These are phyloP conservation scores for Tilletia caries DNA, from an alignment of 1,284 basidiomycete species.

Conservation along the genomic window DNA sequence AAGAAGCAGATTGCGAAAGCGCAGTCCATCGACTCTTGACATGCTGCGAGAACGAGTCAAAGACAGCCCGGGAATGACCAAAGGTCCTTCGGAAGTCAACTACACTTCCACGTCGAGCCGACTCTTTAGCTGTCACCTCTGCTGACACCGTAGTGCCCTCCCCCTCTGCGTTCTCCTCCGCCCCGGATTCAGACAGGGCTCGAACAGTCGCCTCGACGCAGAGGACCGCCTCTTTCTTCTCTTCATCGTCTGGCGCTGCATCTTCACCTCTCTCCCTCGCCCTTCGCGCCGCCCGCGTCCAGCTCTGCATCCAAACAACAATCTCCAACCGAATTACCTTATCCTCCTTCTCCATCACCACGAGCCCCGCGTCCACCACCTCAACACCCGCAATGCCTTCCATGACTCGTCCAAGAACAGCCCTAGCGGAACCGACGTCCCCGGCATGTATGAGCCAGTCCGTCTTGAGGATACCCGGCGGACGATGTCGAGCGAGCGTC, in stretches of 20 bases:
- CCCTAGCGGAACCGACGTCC: neutral
- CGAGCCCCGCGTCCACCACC: neutral
- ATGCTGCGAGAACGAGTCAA: constrained; percentile 19
- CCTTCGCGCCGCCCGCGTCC: constrained; percentile 22
- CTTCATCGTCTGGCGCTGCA: no score
- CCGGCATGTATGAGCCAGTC: neutral
- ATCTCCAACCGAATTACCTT: neutral
- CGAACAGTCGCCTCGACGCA: no score
- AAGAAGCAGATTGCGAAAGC: no score
- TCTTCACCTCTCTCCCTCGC: constrained; percentile 14
- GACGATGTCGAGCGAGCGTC: constrained; percentile 3
- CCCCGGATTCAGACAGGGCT: no score
- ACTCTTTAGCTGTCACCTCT: neutral
- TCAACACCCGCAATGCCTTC: neutral
- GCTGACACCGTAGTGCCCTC: no score
- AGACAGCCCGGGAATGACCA: constrained; percentile 18
- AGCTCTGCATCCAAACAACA: constrained; percentile 5
- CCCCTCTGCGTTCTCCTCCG: no score
- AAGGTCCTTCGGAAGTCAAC: constrained; percentile 19
- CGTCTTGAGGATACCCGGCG: neutral
- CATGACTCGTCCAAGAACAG: neutral
- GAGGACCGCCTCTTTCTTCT: no score
- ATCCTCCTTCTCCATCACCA: neutral
- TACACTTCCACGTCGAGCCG: neutral
- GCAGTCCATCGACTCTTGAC: neutral